phyloP scores from a whole-genome alignment of 1,139 yeast species.

The Taphrina populina region DNA sequence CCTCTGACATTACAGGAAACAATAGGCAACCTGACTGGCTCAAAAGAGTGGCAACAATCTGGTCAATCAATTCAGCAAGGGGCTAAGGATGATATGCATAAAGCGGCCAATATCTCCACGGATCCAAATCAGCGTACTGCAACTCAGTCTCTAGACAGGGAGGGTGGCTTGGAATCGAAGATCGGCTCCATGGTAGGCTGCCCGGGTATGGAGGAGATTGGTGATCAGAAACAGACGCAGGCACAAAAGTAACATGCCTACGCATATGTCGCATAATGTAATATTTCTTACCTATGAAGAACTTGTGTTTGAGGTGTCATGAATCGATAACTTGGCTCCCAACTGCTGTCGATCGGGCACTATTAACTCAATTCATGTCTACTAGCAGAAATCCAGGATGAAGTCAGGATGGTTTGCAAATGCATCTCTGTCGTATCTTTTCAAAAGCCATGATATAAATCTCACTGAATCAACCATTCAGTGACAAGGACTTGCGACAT shows the following conservation, averaged over 20 bases:
- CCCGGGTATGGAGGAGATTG: constrained; percentile 30
- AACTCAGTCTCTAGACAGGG: constrained; percentile 12
- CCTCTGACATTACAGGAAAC: constrained; percentile 14
- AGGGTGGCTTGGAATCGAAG: constrained; percentile 30
- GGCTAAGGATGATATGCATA: constrained; percentile 29
- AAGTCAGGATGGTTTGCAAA: no score
- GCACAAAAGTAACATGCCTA: constrained; percentile 28
- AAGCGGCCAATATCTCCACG: constrained; percentile 14
- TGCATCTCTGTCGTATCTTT: no score
- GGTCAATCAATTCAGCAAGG: constrained; percentile 17
- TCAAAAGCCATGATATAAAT: no score
- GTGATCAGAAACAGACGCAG: constrained; percentile 27
- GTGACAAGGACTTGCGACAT: no score
- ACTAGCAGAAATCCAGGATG: no score
- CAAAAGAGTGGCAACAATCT: constrained; percentile 26
- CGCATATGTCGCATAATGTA: no score
- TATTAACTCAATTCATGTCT: no score
- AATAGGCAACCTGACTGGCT: constrained; percentile 32
- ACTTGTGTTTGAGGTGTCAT: no score
- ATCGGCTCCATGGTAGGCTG: constrained; percentile 31
- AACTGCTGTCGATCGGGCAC: no score
- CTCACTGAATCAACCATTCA: no score
- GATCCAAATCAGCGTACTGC: constrained; percentile 19
- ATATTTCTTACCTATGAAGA: no score
- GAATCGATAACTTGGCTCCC: no score